These are phyloP conservation scores for Fraxinus angustifolia DNA, from an alignment of 305 asterid species.

Conservation along the genomic window DNA sequence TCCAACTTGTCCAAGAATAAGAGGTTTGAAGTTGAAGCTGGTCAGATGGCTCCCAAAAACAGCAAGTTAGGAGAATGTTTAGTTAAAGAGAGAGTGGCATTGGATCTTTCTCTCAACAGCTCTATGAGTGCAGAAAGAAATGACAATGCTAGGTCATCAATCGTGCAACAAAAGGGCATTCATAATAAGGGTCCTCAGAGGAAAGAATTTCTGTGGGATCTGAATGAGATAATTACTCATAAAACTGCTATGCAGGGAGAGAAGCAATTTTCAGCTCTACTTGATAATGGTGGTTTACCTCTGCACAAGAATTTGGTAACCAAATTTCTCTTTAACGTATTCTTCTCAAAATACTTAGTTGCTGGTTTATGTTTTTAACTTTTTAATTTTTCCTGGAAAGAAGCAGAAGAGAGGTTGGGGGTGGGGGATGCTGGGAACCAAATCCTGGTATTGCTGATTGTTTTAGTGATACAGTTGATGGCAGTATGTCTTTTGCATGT, in stretches of 20 bases:
- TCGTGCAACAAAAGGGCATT: slow-evolving; percentile 29
- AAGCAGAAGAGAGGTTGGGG: neutral
- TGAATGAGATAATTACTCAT: slow-evolving; percentile 46
- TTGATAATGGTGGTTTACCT: slow-evolving; percentile 31
- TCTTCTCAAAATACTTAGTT: slow-evolving; percentile 8
- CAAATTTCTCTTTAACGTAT: neutral
- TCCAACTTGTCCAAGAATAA: slow-evolving; percentile 19
- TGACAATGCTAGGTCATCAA: slow-evolving; percentile 14
- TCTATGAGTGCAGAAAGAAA: slow-evolving; percentile 24
- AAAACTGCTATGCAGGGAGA: slow-evolving; percentile 26
- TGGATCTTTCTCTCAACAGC: slow-evolving; percentile 48
- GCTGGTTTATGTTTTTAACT: neutral
- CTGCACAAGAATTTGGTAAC: slow-evolving; percentile 42
- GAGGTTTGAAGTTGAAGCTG: slow-evolving; percentile 29
- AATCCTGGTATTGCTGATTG: neutral
- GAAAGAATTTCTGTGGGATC: slow-evolving; percentile 42
- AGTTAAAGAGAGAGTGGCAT: slow-evolving; percentile 22
- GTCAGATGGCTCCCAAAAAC: slow-evolving; percentile 21
- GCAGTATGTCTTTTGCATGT: neutral
- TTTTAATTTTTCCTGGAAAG: neutral
- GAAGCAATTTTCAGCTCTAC: slow-evolving; percentile 26
- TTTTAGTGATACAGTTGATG: neutral
- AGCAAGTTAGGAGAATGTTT: slow-evolving; percentile 19
- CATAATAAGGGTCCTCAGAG: slow-evolving; percentile 21
- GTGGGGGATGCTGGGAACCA: neutral